Conservation (phyloP, 2,329 filamentous ascomycete species). For the Fusarium goolgardi region DNA sequence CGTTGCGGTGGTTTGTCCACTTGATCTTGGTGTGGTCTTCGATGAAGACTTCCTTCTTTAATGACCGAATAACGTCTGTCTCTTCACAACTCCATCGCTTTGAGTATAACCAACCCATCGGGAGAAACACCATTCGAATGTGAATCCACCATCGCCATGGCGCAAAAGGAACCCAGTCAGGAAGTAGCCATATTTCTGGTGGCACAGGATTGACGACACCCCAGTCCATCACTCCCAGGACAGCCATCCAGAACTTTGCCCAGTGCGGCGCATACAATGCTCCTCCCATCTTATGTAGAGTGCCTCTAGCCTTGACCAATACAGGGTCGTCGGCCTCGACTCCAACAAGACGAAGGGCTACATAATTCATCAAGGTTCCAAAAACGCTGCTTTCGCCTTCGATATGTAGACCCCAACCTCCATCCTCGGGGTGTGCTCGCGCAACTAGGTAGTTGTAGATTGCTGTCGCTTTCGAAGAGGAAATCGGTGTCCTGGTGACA, state of each 20-base stretch:
- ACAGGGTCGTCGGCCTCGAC: conserved; percentile 84
- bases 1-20: conserved; percentile 83
- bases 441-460: conserved; percentile 94
- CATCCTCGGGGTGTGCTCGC: conserved; percentile 84
- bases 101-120: conserved; percentile 92
- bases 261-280: conserved; percentile 89
- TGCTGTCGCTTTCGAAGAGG: conserved; percentile 81
- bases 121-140: conserved; percentile 94
- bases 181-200: conserved; percentile 91
- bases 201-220: conserved; percentile 95
- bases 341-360: conserved; percentile 81
- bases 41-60: conserved; percentile 85
- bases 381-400: conserved; percentile 94
- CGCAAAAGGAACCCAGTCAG: conserved; percentile 88
- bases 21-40: conserved; percentile 82
- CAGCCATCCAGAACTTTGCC: conserved; percentile 95
- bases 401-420: conserved; percentile 97
- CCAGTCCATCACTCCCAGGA: conserved; percentile 87
- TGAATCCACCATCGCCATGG: conserved; percentile 99
- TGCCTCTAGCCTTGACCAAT: conserved; percentile 85
- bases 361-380: conserved; percentile 90
- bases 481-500: conserved; percentile 87
- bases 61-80: conserved; percentile 76
- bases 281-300: conserved; percentile 86
- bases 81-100: conserved; percentile 82